phyloP scores from a whole-genome alignment of 2,329 filamentous ascomycete species.

The Colletotrichum phormii region DNA sequence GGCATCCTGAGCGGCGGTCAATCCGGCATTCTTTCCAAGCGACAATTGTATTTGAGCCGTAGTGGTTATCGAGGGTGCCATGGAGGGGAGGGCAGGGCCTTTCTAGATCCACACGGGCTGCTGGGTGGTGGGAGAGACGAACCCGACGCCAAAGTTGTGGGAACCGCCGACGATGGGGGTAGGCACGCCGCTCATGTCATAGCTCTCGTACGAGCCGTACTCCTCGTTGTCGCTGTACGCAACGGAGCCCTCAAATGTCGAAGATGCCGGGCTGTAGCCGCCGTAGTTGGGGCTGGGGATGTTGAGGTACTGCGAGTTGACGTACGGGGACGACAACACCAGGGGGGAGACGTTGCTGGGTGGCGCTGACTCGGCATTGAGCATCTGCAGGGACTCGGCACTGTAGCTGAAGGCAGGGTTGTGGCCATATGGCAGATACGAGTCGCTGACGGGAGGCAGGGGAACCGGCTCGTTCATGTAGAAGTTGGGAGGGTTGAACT shows the following conservation, averaged over 20 bases:
- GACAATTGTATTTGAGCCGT: constrained; percentile 49
- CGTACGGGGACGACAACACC: constrained; percentile 66
- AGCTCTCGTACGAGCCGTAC: constrained; percentile 52
- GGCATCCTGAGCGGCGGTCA: constrained; percentile 68
- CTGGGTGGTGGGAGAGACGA: constrained; percentile 67
- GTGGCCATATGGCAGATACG: constrained; percentile 64
- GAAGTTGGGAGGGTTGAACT: constrained; percentile 69
- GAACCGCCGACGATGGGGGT: constrained; percentile 57
- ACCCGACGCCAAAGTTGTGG: constrained; percentile 65
- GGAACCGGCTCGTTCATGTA: constrained; percentile 58
- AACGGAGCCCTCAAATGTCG: constrained; percentile 71
- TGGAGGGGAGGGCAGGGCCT: constrained; percentile 43
- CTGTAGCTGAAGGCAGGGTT: constrained; percentile 74
- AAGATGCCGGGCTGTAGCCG: constrained; percentile 72
- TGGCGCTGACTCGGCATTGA: constrained; percentile 61
- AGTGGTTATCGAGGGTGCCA: constrained; percentile 49
- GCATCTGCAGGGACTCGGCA: constrained; percentile 69
- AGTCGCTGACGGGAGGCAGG: constrained; percentile 53
- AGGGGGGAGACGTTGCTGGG: constrained; percentile 64
- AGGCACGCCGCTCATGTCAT: constrained; percentile 58
- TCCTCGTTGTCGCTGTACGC: constrained; percentile 73
- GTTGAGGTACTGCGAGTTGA: constrained; percentile 68
- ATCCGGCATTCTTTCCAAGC: constrained; percentile 58
- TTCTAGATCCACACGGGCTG: constrained; percentile 71
- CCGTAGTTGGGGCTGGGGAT: constrained; percentile 72